Base-by-base conservation (phyloP, 1,284 basidiomycete species). In the Pisolithus thermaeus region DNA sequence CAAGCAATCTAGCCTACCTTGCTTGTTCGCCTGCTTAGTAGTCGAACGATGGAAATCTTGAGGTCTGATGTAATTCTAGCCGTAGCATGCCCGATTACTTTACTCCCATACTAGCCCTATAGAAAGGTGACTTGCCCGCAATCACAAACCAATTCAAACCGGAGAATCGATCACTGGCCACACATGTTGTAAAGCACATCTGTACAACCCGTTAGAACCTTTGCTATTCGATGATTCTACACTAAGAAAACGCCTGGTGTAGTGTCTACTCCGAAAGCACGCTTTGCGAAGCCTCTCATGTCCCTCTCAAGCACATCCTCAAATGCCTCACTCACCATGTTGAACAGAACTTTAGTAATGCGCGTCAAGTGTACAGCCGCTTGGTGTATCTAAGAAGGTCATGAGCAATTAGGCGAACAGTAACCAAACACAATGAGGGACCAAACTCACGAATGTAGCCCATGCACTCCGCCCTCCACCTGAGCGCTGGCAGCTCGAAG, bases 381-480 rank as follows among this genome's bases (percentile, higher is more conserved):
- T 70, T 69, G 8, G 69, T 69, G 44, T 69, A 69, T 47, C 69
- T 68, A 45, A 59, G 18, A 44, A 25, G 16, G 18, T 2, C 11
- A 7, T 22, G 8, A 5, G 12, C 14, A 30, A 32, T 11, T 4
- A 22, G 38, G 12, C 3, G 37, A 9, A 9, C 6, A n/a, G 18
- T 52, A 42, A 5, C 3, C 28, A 6, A n/a, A 20, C 25, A 45
- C 28, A 44, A 5, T 5, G 25, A 16, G 25, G 14, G 12, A 42
- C 14, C 46, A 5, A n/a, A 77, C 78, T 71, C 62, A 88, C 81
- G 88, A 92, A 72, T 95, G 89, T 59, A 95, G 71, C 16, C 94
- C 94, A 74, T 97, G 92, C 20, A 97, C 94, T 40, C 92, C 92
- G 49, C 96, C 96, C 73, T 98, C 96, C 47, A 97, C 77, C 76